Percentiles rank a stretch among this genome's conserved stretches.
These are phyloP conservation scores for Russula sp. DNA, from an alignment of 768 basidiomycete species.

Conservation along the genomic window DNA sequence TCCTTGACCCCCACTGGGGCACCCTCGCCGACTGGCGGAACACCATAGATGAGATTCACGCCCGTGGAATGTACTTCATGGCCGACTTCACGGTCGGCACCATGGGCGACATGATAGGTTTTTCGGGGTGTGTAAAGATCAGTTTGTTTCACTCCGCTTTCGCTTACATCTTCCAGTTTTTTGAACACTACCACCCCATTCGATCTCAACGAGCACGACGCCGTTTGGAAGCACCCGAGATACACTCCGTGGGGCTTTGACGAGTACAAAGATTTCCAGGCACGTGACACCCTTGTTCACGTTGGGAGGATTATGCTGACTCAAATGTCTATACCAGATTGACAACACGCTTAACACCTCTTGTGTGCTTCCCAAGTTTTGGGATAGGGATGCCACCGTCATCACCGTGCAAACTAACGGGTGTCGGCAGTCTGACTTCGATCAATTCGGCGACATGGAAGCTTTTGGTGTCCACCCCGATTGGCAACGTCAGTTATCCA, in stretches of 20 bases:
- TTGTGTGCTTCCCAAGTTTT: constrained; percentile 73
- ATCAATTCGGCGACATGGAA: constrained; percentile 96
- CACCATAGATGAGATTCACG: constrained; percentile 71
- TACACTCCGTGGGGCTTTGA: constrained; percentile 85
- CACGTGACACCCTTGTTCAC: constrained; percentile 29
- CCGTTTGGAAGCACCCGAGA: constrained; percentile 65
- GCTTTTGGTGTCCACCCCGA: constrained; percentile 95
- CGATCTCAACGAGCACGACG: constrained; percentile 62
- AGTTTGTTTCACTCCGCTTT: constrained; percentile 12
- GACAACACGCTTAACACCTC: constrained; percentile 65
- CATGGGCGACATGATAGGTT: constrained; percentile 83
- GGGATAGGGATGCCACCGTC: constrained; percentile 67
- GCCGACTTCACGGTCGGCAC: constrained; percentile 93
- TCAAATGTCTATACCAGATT: constrained; percentile 37
- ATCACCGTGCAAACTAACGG: constrained; percentile 56
- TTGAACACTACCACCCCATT: constrained; percentile 82
- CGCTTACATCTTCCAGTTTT: constrained; percentile 40
- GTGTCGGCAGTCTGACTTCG: constrained; percentile 80
- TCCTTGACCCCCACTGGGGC: constrained; percentile 92
- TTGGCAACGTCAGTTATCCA: constrained; percentile 90
- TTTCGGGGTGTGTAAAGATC: constrained; percentile 56
- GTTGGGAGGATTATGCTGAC: constrained; percentile 9
- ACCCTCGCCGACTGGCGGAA: constrained; percentile 72
- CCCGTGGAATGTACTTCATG: constrained; percentile 86
- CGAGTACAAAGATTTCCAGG: constrained; percentile 77